Evolutionary conservation across 371 early-diverging fungal genomes (phyloP).

Genomic region (Entomophthora muscae): DNA sequence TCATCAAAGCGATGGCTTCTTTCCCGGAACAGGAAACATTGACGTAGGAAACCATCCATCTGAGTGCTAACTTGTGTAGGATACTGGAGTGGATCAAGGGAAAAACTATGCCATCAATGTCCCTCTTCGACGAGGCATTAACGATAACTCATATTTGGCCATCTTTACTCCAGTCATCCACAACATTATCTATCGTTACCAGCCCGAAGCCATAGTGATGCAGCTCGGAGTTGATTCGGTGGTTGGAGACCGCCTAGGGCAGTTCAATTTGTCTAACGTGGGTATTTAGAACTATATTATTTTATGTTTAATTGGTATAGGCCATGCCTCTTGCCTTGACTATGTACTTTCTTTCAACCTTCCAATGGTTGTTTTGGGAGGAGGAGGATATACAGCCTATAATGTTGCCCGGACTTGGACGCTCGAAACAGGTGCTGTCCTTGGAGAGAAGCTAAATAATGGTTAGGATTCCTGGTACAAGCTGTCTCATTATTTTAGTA

Average conservation of each 20-base stretch:
- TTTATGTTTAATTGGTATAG: constrained; percentile 11
- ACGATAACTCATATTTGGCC: constrained; percentile 82
- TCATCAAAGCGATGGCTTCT: constrained; percentile 98
- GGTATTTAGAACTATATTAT: constrained; percentile 19
- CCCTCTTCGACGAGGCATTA: constrained; percentile 95
- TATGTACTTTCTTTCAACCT: constrained; percentile 84
- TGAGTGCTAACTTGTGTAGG: no score
- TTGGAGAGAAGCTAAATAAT: constrained; percentile 48
- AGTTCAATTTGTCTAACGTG: constrained; percentile 89
- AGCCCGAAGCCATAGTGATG: constrained; percentile 86
- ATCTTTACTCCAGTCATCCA: constrained; percentile 74
- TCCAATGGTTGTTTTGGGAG: constrained; percentile 91
- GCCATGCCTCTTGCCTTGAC: constrained; percentile 80
- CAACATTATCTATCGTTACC: constrained; percentile 72
- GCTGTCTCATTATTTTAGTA: constrained; percentile 21
- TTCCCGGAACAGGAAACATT: constrained; percentile 94
- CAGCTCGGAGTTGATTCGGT: constrained; percentile 98
- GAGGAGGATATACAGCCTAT: constrained; percentile 98
- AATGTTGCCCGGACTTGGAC: constrained; percentile 98
- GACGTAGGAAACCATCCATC: no score
- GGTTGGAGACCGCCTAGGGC: constrained; percentile 94
- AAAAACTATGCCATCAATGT: constrained; percentile 91
- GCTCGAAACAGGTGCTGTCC: constrained; percentile 91
- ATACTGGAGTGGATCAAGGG: constrained; percentile 74
- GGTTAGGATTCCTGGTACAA: constrained; percentile 2